Percentiles rank a stretch among this genome's conserved stretches.
Conservation (phyloP, 768 basidiomycete species). For the Mycena indigotica region DNA sequence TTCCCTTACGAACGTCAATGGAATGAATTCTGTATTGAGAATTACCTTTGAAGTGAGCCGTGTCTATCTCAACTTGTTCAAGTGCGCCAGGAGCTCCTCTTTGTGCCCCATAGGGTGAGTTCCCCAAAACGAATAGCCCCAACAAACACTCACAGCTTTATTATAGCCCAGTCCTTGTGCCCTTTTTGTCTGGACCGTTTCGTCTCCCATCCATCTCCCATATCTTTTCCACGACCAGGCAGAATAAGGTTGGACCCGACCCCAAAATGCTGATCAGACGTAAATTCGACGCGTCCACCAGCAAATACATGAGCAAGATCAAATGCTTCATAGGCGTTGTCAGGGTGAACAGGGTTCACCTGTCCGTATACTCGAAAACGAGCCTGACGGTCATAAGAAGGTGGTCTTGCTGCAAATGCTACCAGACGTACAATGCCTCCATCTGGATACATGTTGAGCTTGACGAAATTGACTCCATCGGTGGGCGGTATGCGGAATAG, state of each 20-base stretch:
- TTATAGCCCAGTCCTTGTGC: constrained; percentile 90
- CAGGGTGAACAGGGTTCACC: constrained; percentile 66
- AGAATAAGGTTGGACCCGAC: constrained; percentile 88
- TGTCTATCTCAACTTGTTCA: constrained; percentile 87
- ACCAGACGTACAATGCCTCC: constrained; percentile 89
- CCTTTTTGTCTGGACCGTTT: constrained; percentile 78
- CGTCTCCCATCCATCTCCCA: constrained; percentile 99
- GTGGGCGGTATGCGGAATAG: constrained; percentile 74
- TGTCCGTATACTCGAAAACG: constrained; percentile 90
- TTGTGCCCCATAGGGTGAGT: no score
- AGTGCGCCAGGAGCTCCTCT: constrained; percentile 78
- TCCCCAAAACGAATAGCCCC: no score
- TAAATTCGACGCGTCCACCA: constrained; percentile 80
- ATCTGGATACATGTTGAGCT: constrained; percentile 94
- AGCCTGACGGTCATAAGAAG: no score
- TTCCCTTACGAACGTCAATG: constrained; percentile 49
- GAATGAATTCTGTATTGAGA: constrained; percentile 74
- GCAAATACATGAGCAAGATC: constrained; percentile 91
- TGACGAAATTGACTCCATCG: constrained; percentile 70
- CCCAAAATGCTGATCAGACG: constrained; percentile 95
- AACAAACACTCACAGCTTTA: constrained; percentile 69
- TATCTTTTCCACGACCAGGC: constrained; percentile 90
- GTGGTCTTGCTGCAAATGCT: constrained; percentile 3
- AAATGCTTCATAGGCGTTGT: constrained; percentile 50
- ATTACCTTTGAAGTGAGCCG: constrained; percentile 94